A percentile compares a stretch with the other conserved stretches of the same genome.
These are phyloP conservation scores for Helminthosporium solani DNA, from an alignment of 2,329 filamentous ascomycete genomes.

Conservation along the genomic window DNA sequence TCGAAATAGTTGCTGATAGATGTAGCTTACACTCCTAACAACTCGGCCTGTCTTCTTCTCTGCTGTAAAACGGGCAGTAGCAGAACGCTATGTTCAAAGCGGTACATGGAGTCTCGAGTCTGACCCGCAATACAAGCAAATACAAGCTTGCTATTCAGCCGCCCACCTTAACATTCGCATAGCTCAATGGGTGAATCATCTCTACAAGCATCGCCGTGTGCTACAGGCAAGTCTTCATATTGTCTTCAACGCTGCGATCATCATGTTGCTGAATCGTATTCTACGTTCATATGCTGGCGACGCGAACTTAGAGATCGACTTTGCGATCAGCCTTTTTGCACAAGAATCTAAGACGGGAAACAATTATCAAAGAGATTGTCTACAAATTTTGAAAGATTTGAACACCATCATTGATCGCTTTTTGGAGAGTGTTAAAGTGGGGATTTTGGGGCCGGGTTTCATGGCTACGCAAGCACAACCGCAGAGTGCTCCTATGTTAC, in stretches of 20 bases:
- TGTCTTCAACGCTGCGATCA: conserved; percentile 29
- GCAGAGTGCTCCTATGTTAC: too few relatives aligned
- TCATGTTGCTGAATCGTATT: conserved; percentile 26
- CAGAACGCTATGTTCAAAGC: conserved; percentile 15
- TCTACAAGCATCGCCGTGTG: conserved; percentile 15
- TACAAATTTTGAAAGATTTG: conserved; percentile 24
- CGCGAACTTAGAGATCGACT: conserved; percentile 15
- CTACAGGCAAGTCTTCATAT: conserved; percentile 28
- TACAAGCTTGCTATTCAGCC: conserved; percentile 19
- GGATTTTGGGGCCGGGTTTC: too few relatives aligned
- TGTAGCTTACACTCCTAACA: conserved; percentile 22
- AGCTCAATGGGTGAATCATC: conserved; percentile 12
- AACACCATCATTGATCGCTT: conserved; percentile 23
- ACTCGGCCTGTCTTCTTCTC: conserved; percentile 27
- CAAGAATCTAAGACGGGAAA: conserved; percentile 25
- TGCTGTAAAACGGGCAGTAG: conserved; percentile 25
- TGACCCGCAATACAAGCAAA: conserved; percentile 13
- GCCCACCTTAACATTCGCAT: conserved; percentile 22
- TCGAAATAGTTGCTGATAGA: not conserved
- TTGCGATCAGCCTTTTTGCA: conserved; percentile 25
- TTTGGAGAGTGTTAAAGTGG: not conserved
- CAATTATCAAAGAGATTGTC: conserved; percentile 27
- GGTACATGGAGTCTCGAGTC: conserved; percentile 12
- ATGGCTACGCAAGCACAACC: too few relatives aligned
- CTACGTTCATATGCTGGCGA: conserved; percentile 2